These are phyloP conservation scores for Stevia rebaudiana DNA, from an alignment of 140 eudicot species.

Conservation along the genomic window DNA sequence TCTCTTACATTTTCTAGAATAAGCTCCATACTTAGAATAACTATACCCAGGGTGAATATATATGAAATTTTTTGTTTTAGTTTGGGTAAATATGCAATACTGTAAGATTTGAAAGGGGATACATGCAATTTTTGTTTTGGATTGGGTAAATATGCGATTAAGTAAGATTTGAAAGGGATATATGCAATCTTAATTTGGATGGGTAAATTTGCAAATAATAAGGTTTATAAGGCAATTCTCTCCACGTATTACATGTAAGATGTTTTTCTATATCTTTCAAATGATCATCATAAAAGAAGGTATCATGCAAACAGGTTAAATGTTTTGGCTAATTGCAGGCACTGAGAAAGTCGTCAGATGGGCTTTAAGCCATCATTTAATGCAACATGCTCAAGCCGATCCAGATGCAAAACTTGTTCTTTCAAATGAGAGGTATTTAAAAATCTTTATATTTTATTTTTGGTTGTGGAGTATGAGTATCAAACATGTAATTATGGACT, in stretches of 20 bases:
- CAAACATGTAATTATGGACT: not conserved
- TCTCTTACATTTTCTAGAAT: no score
- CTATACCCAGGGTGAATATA: no score
- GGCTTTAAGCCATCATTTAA: slow-evolving; percentile 81
- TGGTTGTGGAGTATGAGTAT: not conserved
- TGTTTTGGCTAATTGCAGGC: slow-evolving; percentile 38
- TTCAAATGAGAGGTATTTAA: slow-evolving; percentile 64
- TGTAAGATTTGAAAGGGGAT: no score
- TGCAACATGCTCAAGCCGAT: slow-evolving; percentile 54
- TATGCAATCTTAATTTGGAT: no score
- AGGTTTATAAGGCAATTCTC: no score
- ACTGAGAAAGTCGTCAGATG: slow-evolving; percentile 91
- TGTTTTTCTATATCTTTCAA: not conserved
- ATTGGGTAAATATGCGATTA: no score
- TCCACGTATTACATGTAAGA: not conserved
- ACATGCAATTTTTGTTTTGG: no score
- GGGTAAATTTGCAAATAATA: no score
- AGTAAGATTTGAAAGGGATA: no score
- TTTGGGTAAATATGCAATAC: no score
- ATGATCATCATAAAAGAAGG: not conserved
- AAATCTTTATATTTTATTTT: not conserved
- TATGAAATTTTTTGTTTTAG: no score
- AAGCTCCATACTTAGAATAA: no score
- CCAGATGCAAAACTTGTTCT: slow-evolving; percentile 53
- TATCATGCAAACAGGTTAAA: not conserved